phyloP scores from a whole-genome alignment of 352 stramenopile genomes.

The Aphanomyces invadans region DNA sequence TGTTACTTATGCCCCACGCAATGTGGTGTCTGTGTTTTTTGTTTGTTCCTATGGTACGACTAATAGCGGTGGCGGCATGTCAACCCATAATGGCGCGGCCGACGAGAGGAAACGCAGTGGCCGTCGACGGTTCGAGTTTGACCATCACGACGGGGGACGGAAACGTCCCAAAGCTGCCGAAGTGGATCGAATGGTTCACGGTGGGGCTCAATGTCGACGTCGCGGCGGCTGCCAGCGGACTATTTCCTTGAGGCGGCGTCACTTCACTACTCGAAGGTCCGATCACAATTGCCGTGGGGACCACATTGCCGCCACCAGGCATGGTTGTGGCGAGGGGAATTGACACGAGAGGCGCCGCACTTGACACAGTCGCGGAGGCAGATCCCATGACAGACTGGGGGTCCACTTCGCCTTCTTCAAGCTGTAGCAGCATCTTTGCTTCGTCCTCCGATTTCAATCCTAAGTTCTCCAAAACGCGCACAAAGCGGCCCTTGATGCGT shows the following conservation, averaged over 20 bases:
- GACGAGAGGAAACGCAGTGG: slow-evolving; percentile 17
- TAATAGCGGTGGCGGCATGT: too few relatives aligned
- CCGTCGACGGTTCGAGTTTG: slow-evolving; percentile 14
- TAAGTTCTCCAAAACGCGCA: slow-evolving; percentile 67
- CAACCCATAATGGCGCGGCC: slow-evolving; percentile 21
- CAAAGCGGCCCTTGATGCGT: slow-evolving; percentile 90
- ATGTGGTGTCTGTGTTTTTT: slow-evolving; percentile 1
- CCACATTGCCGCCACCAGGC: background rate
- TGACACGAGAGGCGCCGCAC: background rate
- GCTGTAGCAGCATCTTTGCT: too few relatives aligned
- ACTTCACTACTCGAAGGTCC: background rate
- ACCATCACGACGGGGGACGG: slow-evolving; percentile 24
- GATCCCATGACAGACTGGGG: background rate
- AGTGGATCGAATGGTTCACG: slow-evolving; percentile 20
- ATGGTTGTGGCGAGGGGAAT: background rate
- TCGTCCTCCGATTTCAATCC: slow-evolving; percentile 30
- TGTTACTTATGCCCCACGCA: too few relatives aligned
- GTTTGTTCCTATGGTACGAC: slow-evolving; percentile 11
- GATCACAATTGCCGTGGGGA: background rate
- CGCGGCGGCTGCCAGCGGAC: background rate
- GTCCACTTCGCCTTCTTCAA: background rate
- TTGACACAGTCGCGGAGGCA: background rate
- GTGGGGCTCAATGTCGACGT: slow-evolving; percentile 16
- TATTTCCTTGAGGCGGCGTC: slow-evolving; percentile 6
- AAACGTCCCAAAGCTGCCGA: slow-evolving; percentile 23